Evolutionary conservation across 2,329 filamentous ascomycete genomes (phyloP), one percentile per base, ranked within the genome.

Genomic region (Fusarium xyrophilum): DNA sequence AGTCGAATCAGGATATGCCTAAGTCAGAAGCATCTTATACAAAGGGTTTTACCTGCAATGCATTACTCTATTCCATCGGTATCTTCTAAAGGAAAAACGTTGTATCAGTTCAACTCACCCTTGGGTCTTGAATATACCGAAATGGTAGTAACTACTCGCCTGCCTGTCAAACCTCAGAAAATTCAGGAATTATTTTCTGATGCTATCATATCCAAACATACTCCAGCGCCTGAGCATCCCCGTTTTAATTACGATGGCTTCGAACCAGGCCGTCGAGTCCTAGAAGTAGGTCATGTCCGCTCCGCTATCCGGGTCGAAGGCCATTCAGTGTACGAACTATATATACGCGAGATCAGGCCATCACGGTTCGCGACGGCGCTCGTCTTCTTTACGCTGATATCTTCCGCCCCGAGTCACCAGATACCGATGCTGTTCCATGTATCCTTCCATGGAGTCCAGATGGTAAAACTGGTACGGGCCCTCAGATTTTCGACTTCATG

Each of bases 381-480:
- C 47, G 21, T 1, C 14, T 67, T 1, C 14, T 67, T 13, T 67
- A 58, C n/a, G 27, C 33, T 21, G 65, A 67, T 13, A 48, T 65
- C 17, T 59, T 58, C 25, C 53, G 65, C 5, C 62, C 65, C 2
- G 15, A 51, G 0, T 7, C 50, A 4, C 23, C 33, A 3, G 28
- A 47, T 5, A 7, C 30, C 12, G 7, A 50, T 4, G 14, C 17
- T 4, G 50, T 65, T 6, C 65, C 57, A 1, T 46, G 56, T 4
- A 43, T 67, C 12, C 15, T 67, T 10, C 61, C 57, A 2, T 67
- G 65, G 65, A 43, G 38, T 1, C 62, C 62, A 0, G 63, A 59
- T 2, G 62, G 65, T 3, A 67, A 65, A 15, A 62, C 60, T 13
- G 60, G 60, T 10, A 67, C 52, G 5, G 65, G 65, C 0, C 23